These are phyloP conservation scores for Verticillium dahliae DNA, from an alignment of 2,329 filamentous ascomycete genomes.

Conservation along the genomic window DNA sequence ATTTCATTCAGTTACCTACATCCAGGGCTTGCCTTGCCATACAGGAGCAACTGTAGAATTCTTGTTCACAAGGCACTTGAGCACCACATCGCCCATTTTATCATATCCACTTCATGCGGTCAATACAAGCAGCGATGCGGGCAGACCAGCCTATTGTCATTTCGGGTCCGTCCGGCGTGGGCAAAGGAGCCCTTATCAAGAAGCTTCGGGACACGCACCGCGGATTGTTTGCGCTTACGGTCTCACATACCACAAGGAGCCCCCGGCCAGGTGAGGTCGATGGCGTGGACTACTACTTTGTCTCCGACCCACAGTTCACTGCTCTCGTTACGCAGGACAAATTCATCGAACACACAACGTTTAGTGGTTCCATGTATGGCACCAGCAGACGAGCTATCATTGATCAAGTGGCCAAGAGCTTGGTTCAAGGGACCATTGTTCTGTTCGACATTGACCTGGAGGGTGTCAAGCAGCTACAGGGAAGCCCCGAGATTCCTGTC, in stretches of 20 bases:
- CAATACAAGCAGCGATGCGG: not conserved
- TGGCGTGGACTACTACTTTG: constrained; percentile 77
- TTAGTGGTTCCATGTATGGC: constrained; percentile 81
- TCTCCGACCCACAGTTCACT: constrained; percentile 61
- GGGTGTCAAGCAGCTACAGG: constrained; percentile 90
- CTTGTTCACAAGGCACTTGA: not conserved
- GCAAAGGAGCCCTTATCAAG: not conserved
- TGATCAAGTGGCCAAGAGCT: constrained; percentile 56
- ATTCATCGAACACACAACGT: constrained; percentile 75
- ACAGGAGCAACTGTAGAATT: not conserved
- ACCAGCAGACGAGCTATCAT: constrained; percentile 74
- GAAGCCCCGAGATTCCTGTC: constrained; percentile 49
- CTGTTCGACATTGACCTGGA: constrained; percentile 97
- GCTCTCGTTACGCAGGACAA: constrained; percentile 57
- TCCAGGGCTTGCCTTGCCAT: not conserved
- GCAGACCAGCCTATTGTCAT: not conserved
- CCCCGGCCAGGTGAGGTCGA: constrained; percentile 70
- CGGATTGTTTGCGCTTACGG: constrained; percentile 46
- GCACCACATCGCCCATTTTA: not conserved
- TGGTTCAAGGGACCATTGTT: constrained; percentile 56
- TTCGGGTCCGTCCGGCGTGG: not conserved
- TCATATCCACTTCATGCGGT: not conserved
- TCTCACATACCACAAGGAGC: constrained; percentile 71
- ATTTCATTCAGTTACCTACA: too few species aligned
- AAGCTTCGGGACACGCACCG: constrained; percentile 43